Base-by-base conservation (phyloP, 345 rosid genomes). In the Citropsis articulata region DNA sequence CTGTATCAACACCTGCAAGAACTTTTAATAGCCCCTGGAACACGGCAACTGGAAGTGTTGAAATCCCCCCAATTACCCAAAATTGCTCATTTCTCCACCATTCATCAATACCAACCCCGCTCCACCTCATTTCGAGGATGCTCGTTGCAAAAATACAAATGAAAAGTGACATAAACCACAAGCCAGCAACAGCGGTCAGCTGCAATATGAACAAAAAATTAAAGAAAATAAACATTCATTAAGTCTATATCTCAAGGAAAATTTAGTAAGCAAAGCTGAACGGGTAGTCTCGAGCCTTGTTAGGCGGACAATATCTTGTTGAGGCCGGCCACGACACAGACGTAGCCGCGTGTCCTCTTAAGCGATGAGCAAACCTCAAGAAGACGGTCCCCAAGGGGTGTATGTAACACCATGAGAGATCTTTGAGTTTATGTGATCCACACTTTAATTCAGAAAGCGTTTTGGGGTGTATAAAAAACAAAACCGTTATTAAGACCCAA, bases 41-140 rank as follows among this genome's bases (percentile, higher is more conserved):
- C 69, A 92, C 88, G 6, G 94, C 94, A 63, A 90, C 87, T 48
- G 90, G 87, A 76, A 87, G 94, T 38, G 92, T 81, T 1, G 91
- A 92, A n/a, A 89, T 90, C 14, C 92, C 91, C 80, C 90, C 92
- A 2, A 89, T 90, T 67, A 88, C 90, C 97, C 92, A 90, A 81
- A 89, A 89, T 85, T 90, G 93, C 72, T 92, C 90, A 38, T 92
- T 92, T 80, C 97, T 90, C 97, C 94, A 89, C 93, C 97, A 90
- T 18, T 90, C 91, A 19, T 90, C 83, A 31, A 92, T 77, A n/a
- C 94, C 87, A 0, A 89, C 91, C 38, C 87, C 87, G 42, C 93
- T 89, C 97, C 93, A 90, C 77, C 89, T 82, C 91, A 90, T 89
- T 83, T 92, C 94, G 7, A 92, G 87, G 63, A 88, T 84, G 66